Evolutionary conservation across 164 flowering plant species (phyloP).

Genomic region (Aristolochia contorta): DNA sequence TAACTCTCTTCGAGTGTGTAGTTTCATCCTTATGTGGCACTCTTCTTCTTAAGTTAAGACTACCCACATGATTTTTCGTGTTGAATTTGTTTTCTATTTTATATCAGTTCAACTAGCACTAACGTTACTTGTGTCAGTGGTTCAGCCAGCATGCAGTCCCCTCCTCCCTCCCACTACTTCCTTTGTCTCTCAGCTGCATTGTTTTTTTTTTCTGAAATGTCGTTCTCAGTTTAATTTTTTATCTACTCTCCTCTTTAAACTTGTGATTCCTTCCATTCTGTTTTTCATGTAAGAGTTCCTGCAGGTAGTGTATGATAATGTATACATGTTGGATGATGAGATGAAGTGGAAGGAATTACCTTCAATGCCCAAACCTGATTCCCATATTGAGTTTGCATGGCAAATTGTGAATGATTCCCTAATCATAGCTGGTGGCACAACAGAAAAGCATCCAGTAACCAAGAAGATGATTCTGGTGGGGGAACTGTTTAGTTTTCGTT

Average conservation of each 20-base stretch:
- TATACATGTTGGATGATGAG: slow-evolving; percentile 77
- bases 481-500: slow-evolving; percentile 62
- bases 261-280: neutral
- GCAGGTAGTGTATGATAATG: slow-evolving; percentile 70
- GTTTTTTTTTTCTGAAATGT: too few relatives aligned
- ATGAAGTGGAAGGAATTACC: slow-evolving; percentile 76
- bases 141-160: too few relatives aligned
- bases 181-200: too few relatives aligned
- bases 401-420: slow-evolving; percentile 72
- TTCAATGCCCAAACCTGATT: slow-evolving; percentile 89
- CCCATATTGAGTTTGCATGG: slow-evolving; percentile 95
- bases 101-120: too few relatives aligned
- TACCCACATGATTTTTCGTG: too few relatives aligned
- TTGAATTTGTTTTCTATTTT: too few relatives aligned
- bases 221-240: neutral
- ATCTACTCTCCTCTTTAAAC: neutral
- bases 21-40: too few relatives aligned
- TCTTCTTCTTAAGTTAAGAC: too few relatives aligned
- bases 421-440: slow-evolving; percentile 74
- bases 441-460: slow-evolving; percentile 83
- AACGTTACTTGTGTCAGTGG: too few relatives aligned
- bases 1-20: too few relatives aligned
- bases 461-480: slow-evolving; percentile 77
- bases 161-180: too few relatives aligned
- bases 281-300: neutral